These are phyloP conservation scores for Cenococcum geophilum DNA, from an alignment of 495 filamentous ascomycete genomes.

Conservation along the genomic window DNA sequence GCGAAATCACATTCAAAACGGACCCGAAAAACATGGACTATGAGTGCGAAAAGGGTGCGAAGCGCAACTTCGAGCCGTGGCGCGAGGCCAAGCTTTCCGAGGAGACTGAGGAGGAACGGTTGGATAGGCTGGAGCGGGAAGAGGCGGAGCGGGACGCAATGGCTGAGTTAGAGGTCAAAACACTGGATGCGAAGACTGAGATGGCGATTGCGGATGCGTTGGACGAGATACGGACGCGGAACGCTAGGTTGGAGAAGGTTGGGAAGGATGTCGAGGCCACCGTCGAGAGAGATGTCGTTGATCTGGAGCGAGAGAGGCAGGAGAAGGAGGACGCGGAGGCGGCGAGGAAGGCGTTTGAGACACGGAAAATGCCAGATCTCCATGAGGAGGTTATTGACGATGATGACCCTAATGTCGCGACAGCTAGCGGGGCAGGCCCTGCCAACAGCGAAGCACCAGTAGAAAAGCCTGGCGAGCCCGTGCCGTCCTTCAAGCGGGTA, in stretches of 20 bases:
- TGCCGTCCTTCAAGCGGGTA: constrained; percentile 64
- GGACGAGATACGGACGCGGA: constrained; percentile 88
- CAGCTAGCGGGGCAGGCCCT: constrained; percentile 1
- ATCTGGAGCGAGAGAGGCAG: constrained; percentile 54
- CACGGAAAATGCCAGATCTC: constrained; percentile 34
- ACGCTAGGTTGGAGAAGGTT: constrained; percentile 75
- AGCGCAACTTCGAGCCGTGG: constrained; percentile 93
- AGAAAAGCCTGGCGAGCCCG: constrained; percentile 43
- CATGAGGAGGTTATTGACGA: constrained; percentile 40
- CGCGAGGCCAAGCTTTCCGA: constrained; percentile 50
- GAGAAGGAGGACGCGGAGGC: constrained; percentile 78
- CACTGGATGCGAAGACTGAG: constrained; percentile 86
- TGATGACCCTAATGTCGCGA: constrained; percentile 31
- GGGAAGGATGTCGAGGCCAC: constrained; percentile 53
- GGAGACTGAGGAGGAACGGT: constrained; percentile 80
- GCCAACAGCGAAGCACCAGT: constrained; percentile 13
- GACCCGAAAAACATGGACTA: constrained; percentile 96
- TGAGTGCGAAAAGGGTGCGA: constrained; percentile 75
- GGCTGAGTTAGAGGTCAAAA: constrained; percentile 75
- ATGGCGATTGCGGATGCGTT: constrained; percentile 96
- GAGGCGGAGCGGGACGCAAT: constrained; percentile 64
- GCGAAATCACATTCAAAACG: constrained; percentile 90
- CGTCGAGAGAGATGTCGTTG: constrained; percentile 41
- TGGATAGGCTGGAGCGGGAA: constrained; percentile 77
- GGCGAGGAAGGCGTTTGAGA: constrained; percentile 70